Conservation (phyloP, 331 rosid species). For the Stylosanthes scabra region DNA sequence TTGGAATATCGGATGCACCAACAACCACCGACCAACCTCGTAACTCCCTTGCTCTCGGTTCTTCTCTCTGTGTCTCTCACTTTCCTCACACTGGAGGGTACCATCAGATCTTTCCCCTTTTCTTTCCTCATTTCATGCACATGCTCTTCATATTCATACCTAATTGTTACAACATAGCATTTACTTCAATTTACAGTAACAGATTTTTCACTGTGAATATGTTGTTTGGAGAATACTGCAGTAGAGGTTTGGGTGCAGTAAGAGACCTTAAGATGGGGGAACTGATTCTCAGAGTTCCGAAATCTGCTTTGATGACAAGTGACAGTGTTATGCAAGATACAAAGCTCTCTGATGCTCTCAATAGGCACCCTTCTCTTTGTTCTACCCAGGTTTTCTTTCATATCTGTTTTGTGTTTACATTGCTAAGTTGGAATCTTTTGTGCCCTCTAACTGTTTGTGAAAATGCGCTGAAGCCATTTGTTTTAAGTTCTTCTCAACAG, state of each 20-base stretch:
- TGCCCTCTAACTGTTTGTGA: slow-evolving; percentile 8
- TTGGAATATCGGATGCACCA: slow-evolving; percentile 69
- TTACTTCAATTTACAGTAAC: no score
- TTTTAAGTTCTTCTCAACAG: slow-evolving; percentile 1
- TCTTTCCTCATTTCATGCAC: background rate
- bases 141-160: background rate
- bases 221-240: no score
- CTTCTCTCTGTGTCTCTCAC: slow-evolving; percentile 66
- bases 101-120: background rate
- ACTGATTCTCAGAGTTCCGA: slow-evolving; percentile 78
- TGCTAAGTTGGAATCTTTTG: slow-evolving; percentile 16
- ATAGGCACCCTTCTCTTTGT: slow-evolving; percentile 56
- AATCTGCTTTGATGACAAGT: slow-evolving; percentile 70
- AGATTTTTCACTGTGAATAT: no score
- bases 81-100: slow-evolving; percentile 93
- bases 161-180: no score
- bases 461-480: slow-evolving; percentile 11
- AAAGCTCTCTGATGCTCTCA: slow-evolving; percentile 52
- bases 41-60: slow-evolving; percentile 52
- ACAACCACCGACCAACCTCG: slow-evolving; percentile 15
- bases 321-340: slow-evolving; percentile 58
- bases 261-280: slow-evolving; percentile 77
- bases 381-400: slow-evolving; percentile 63
- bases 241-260: slow-evolving; percentile 87
- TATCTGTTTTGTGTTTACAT: background rate